A percentile compares a stretch with the other conserved stretches of the same genome.
phyloP scores from a whole-genome alignment of 345 rosid genomes.

The Acer yangbiense region DNA sequence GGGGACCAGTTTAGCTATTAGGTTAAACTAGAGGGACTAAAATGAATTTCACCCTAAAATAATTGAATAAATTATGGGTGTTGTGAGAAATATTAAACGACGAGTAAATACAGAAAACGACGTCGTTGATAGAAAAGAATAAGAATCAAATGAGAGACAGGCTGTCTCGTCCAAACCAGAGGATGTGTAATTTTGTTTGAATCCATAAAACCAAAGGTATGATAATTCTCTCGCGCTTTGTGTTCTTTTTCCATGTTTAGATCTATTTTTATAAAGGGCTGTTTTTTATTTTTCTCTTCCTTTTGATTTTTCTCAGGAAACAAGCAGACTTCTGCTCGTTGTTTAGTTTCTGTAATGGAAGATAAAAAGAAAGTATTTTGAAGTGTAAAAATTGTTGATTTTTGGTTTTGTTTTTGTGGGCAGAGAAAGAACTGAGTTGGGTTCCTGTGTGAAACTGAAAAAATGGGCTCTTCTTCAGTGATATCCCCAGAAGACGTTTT shows the following conservation, averaged over 20 bases:
- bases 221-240: neutral
- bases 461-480: slow-evolving; percentile 61
- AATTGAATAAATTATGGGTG: too few species aligned
- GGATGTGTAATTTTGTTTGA: neutral
- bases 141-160: neutral
- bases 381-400: slow-evolving; percentile 3
- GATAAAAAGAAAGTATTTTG: neutral
- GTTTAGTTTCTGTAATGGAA: neutral
- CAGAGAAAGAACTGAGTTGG: slow-evolving; percentile 2
- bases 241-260: neutral
- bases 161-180: neutral
- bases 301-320: neutral
- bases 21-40: too few species aligned
- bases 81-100: too few species aligned
- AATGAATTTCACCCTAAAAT: too few species aligned
- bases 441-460: neutral
- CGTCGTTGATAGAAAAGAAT: too few species aligned
- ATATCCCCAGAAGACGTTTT: slow-evolving; percentile 80
- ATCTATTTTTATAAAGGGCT: neutral
- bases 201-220: neutral
- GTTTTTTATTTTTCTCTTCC: neutral
- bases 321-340: neutral
- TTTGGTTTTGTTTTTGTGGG: slow-evolving; percentile 14
- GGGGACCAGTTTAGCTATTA: too few species aligned
- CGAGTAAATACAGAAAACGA: too few species aligned